phyloP scores from a whole-genome alignment of 495 filamentous ascomycete species.

The Aspergillus saccharolyticus region DNA sequence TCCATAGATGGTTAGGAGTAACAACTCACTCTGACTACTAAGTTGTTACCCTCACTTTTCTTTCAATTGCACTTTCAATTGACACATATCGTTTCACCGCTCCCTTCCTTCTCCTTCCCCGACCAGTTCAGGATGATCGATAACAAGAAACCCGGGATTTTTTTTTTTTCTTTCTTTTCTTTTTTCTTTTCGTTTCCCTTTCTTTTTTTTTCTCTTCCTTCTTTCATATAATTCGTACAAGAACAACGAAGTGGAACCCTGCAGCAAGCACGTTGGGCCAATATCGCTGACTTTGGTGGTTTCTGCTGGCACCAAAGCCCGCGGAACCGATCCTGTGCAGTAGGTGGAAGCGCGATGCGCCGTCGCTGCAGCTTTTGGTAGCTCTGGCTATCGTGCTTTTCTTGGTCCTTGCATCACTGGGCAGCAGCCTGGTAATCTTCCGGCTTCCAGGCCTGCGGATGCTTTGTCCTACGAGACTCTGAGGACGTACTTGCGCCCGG shows the following conservation, averaged over 20 bases:
- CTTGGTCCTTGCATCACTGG: slow-evolving; percentile 19
- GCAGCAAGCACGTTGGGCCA: slow-evolving; percentile 23
- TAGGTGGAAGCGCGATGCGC: slow-evolving; percentile 14
- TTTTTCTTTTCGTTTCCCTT: too few species aligned
- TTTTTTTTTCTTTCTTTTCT: too few species aligned
- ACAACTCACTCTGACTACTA: too few species aligned
- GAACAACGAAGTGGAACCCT: slow-evolving; percentile 15
- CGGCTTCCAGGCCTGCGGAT: slow-evolving; percentile 13
- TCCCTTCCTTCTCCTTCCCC: slow-evolving; percentile 11
- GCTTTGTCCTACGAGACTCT: slow-evolving; percentile 16
- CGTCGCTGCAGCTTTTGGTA: slow-evolving; percentile 18
- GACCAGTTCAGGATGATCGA: slow-evolving; percentile 19
- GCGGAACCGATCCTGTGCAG: slow-evolving; percentile 20
- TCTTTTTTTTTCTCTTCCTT: too few species aligned
- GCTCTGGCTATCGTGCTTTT: slow-evolving; percentile 25
- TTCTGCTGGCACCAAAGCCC: slow-evolving; percentile 17
- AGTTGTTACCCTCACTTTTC: too few species aligned
- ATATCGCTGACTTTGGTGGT: slow-evolving; percentile 17
- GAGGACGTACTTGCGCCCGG: slow-evolving; percentile 4
- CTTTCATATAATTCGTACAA: slow-evolving; percentile 3
- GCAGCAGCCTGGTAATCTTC: slow-evolving; percentile 18
- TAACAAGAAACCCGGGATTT: too few species aligned
- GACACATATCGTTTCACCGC: slow-evolving; percentile 23
- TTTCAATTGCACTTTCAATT: not conserved
- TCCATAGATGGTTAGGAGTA: too few species aligned